Evolutionary conservation across 2,329 filamentous ascomycete species (phyloP).

Genomic region (Fusarium mundagurra): DNA sequence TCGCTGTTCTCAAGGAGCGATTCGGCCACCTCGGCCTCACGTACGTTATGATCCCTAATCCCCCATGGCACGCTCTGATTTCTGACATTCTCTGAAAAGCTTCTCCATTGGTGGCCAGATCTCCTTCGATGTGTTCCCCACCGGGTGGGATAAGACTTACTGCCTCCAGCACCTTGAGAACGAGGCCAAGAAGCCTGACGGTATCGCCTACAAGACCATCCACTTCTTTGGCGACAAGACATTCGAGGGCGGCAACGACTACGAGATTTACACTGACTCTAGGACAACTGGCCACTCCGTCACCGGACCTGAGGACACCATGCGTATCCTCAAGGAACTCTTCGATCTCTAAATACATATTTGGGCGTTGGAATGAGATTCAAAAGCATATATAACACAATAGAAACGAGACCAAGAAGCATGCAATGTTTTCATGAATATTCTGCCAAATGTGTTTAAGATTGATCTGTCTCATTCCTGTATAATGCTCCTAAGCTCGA

Average conservation of each 20-base stretch:
- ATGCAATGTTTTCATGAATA: conserved; percentile 8
- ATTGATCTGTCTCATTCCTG: neutral
- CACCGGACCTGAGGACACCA: conserved; percentile 82
- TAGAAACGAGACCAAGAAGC: conserved; percentile 31
- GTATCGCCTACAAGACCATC: conserved; percentile 83
- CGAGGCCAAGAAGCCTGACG: conserved; percentile 75
- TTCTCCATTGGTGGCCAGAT: conserved; percentile 97
- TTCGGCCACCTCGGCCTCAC: conserved; percentile 88
- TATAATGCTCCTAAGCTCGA: neutral
- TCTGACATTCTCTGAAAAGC: conserved; percentile 53
- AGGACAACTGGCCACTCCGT: conserved; percentile 89
- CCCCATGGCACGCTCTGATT: neutral
- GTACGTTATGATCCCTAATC: conserved; percentile 59
- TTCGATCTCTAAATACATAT: conserved; percentile 68
- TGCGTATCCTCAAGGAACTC: conserved; percentile 79
- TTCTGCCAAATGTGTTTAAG: neutral
- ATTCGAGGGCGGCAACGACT: conserved; percentile 90
- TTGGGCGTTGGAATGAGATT: conserved; percentile 1
- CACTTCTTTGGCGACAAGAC: conserved; percentile 99
- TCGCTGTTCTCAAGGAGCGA: conserved; percentile 78
- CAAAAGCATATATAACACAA: conserved; percentile 23
- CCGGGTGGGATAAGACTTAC: conserved; percentile 99
- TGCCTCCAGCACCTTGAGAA: conserved; percentile 87
- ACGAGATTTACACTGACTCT: conserved; percentile 87
- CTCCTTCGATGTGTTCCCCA: conserved; percentile 97